Evolutionary conservation across 352 stramenopile genomes (phyloP).

Genomic region (Globisporangium orthogonon): DNA sequence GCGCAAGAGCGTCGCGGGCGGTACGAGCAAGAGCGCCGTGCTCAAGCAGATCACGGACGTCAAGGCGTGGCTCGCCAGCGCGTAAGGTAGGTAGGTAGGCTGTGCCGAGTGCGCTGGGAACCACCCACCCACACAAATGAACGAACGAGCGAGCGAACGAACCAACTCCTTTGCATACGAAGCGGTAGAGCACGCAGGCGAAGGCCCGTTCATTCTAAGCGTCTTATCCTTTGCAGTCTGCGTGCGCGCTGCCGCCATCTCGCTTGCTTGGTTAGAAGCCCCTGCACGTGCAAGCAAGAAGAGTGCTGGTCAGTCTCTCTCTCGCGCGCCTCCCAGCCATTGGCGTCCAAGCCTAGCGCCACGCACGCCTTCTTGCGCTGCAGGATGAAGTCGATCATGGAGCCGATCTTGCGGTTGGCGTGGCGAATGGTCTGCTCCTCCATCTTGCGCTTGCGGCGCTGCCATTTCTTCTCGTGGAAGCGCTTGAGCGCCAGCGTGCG

Average conservation of each 20-base stretch:
- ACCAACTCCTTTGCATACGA: no score
- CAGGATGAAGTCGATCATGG: constrained; percentile 84
- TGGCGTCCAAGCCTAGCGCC: no score
- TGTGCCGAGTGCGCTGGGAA: background rate
- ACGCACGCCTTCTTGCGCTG: constrained; percentile 73
- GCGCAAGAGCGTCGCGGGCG: constrained; percentile 86
- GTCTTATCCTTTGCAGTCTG: background rate
- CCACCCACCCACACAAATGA: no score
- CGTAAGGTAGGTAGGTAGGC: background rate
- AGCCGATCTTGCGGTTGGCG: constrained; percentile 72
- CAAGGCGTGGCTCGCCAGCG: constrained; percentile 58
- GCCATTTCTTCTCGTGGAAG: constrained; percentile 83
- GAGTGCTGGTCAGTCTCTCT: background rate
- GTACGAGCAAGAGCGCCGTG: constrained; percentile 76
- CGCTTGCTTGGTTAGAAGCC: background rate
- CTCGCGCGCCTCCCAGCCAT: no score
- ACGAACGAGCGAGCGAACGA: no score
- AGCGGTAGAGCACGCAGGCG: no score
- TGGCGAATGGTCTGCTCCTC: constrained; percentile 77
- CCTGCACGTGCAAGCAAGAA: background rate
- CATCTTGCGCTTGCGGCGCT: constrained; percentile 73
- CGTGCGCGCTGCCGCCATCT: no score
- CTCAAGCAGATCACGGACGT: constrained; percentile 72
- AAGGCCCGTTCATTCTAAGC: background rate
- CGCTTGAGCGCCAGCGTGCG: constrained; percentile 66